These are phyloP conservation scores for Schoenoplectus triqueter DNA, from an alignment of 202 grass and related monocot genomes.

Conservation along the genomic window DNA sequence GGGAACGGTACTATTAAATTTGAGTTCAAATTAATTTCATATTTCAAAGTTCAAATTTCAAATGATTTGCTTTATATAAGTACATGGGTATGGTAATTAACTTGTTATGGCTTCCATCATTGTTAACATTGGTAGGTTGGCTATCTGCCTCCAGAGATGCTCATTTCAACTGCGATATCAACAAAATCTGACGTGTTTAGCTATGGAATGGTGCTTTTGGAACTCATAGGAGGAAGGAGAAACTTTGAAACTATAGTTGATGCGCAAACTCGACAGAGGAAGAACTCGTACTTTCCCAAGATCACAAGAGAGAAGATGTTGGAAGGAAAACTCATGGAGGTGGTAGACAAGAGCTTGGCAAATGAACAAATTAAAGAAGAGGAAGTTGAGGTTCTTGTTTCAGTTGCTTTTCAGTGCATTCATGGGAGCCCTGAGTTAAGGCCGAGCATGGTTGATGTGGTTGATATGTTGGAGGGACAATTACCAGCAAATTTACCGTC, in stretches of 20 bases:
- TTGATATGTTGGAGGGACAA: not conserved
- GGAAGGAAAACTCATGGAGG: slow-evolving; percentile 38
- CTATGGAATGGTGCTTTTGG: slow-evolving; percentile 60
- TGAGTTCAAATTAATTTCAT: not conserved
- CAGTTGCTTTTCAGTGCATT: not conserved
- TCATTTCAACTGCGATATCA: slow-evolving; percentile 41
- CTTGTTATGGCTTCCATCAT: not conserved
- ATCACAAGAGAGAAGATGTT: slow-evolving; percentile 36
- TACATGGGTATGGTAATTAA: slow-evolving; percentile 43
- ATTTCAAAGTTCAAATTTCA: not conserved
- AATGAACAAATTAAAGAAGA: slow-evolving; percentile 19
- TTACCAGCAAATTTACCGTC: not conserved
- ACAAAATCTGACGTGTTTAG: slow-evolving; percentile 65
- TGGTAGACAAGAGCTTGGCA: slow-evolving; percentile 46
- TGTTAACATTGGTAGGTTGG: slow-evolving; percentile 12
- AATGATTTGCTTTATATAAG: not conserved
- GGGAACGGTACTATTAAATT: not conserved
- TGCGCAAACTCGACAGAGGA: not conserved
- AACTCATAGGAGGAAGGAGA: slow-evolving; percentile 54
- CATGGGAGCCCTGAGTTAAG: not conserved
- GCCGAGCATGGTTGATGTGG: not conserved
- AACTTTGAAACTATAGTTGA: slow-evolving; percentile 28
- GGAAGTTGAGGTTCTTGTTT: slow-evolving; percentile 34
- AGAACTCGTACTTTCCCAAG: slow-evolving; percentile 42
- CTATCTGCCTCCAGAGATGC: slow-evolving; percentile 27